These are phyloP conservation scores for Aspergillus sp. DNA, from an alignment of 2,329 filamentous ascomycete species.

Conservation along the genomic window DNA sequence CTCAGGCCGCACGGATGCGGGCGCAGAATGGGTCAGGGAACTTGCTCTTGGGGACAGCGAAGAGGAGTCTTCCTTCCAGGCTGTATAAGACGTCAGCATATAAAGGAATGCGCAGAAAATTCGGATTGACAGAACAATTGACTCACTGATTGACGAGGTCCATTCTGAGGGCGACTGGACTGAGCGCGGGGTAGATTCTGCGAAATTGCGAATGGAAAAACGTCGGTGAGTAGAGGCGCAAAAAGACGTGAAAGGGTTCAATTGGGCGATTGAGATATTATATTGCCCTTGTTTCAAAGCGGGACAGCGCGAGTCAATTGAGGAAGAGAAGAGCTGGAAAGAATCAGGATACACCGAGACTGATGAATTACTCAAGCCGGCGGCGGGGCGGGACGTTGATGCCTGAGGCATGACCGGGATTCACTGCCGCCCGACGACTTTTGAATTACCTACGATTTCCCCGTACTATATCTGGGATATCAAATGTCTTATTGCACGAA, in stretches of 20 bases:
- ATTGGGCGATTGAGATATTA: background rate
- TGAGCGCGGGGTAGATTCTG: constrained; percentile 22
- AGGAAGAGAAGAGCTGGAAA: background rate
- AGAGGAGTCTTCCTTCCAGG: constrained; percentile 87
- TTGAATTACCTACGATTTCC: no score
- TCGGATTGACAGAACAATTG: constrained; percentile 15
- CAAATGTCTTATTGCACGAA: no score
- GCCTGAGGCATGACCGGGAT: background rate
- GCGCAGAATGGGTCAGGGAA: constrained; percentile 31
- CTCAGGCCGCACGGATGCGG: constrained; percentile 4
- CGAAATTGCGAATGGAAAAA: background rate
- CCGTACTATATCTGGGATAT: background rate
- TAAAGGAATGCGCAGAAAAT: constrained; percentile 4
- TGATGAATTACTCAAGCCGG: background rate
- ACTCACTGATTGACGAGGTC: constrained; percentile 64
- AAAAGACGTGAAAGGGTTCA: background rate
- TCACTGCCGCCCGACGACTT: background rate
- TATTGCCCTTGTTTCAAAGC: background rate
- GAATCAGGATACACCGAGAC: background rate
- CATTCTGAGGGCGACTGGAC: constrained; percentile 41
- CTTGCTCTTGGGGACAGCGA: constrained; percentile 98
- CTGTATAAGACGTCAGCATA: constrained; percentile 51
- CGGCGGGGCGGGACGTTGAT: background rate
- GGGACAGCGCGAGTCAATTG: background rate
- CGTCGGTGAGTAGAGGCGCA: background rate